Evolutionary conservation across 2,329 filamentous ascomycete genomes (phyloP), one percentile per base, ranked within the genome.

Genomic region (Calonectria ilicicola): DNA sequence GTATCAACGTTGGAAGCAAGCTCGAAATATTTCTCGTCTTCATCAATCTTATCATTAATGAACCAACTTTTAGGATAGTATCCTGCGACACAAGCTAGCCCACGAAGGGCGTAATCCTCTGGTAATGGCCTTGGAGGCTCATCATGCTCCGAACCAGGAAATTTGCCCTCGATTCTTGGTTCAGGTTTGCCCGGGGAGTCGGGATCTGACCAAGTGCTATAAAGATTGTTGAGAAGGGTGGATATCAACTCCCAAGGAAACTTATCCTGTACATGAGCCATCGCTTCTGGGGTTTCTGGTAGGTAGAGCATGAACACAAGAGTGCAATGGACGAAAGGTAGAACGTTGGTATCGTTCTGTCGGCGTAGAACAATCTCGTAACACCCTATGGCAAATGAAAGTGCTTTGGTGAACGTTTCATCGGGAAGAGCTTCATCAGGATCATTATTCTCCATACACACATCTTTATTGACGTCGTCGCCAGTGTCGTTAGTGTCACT

Each of bases 21-120:
- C 77, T 94, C 92, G 56, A 94, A 89, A 19, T 88, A 88, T 49
- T 91, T 89, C 72, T 94, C 92, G 14, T 93, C 91, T n/a, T 94
- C 92, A 32, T 94, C 92, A 6, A 91, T 86, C 71, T 88, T 88
- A 1, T 88, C 87, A 10, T 87, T 86, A 0, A 80, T 76, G 77
- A 94, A 94, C 89, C 90, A 94, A 0, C 86, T 83, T 0, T 82
- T 69, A 0, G 92, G 91, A 65, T 90, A 91, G 69, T 92, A 92
- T 14, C 86, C 85, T 2, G 91, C 86, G 0, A 88, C 85, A 85
- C 91, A 94, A 2, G 91, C 80, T 1, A 94, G 83, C 0, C 93
- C 93, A 1, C 92, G 87, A 68, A 94, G 87, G 0, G 89, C 87
- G 75, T 91, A 94, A 72, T 95, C 93, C 62, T 95, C 93, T 0